Conservation (phyloP, 805 yeast genomes). For the Cephaloascus albidus region DNA sequence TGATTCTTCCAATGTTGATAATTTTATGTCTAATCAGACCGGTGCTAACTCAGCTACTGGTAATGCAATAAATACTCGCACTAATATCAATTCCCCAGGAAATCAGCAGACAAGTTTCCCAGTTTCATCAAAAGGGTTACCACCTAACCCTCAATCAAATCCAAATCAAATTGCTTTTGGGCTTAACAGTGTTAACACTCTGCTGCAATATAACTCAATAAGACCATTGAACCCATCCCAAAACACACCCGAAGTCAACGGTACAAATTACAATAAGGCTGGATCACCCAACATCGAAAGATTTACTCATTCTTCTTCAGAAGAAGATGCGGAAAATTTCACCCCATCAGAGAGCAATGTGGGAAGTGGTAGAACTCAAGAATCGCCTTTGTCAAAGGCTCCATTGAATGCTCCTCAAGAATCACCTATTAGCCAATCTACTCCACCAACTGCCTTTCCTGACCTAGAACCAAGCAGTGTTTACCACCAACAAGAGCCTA, state of each 20-base stretch:
- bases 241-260: background rate
- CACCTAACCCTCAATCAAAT: background rate
- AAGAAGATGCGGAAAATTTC: conserved; percentile 3
- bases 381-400: background rate
- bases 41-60: background rate
- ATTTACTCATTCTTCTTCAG: conserved; percentile 3
- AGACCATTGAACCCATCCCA: background rate
- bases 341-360: too few species aligned
- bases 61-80: background rate
- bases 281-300: background rate
- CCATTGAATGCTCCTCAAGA: background rate
- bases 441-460: background rate
- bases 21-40: background rate
- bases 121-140: background rate
- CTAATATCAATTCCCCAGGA: background rate
- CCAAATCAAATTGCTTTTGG: too few species aligned
- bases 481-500: conserved; percentile 1
- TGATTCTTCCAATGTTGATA: background rate
- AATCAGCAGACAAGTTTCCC: too few species aligned
- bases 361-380: too few species aligned
- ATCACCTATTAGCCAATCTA: background rate
- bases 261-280: background rate
- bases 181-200: too few species aligned
- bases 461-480: background rate
- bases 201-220: too few species aligned